Evolutionary conservation across 768 basidiomycete genomes (phyloP).

Genomic region (Tylopilus subfusipes): DNA sequence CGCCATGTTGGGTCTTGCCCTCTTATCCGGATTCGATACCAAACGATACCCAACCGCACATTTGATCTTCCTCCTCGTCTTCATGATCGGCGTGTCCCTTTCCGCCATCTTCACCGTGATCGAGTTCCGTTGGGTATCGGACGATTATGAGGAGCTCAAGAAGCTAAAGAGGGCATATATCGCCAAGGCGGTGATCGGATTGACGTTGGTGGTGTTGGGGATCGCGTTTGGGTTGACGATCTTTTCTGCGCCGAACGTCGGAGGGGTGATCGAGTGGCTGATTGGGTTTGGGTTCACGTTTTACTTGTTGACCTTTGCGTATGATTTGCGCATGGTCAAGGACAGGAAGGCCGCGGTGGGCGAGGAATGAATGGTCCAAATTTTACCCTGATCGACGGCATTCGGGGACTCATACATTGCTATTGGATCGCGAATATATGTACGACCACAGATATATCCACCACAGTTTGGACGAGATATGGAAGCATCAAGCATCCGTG

Average conservation of each 20-base stretch:
- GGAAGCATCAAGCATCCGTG: too few species aligned
- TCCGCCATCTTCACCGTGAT: constrained; percentile 71
- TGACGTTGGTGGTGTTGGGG: constrained; percentile 54
- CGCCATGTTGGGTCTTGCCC: constrained; percentile 61
- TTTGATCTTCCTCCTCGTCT: constrained; percentile 61
- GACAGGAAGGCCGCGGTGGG: neutral
- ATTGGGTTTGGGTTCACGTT: constrained; percentile 72
- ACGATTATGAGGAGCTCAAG: constrained; percentile 45
- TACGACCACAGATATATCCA: too few species aligned
- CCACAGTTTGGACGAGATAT: too few species aligned
- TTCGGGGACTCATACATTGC: too few species aligned
- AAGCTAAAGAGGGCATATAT: constrained; percentile 54
- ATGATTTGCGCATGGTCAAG: constrained; percentile 62
- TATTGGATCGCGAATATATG: too few species aligned
- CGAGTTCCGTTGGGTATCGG: constrained; percentile 67
- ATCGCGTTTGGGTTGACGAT: constrained; percentile 60
- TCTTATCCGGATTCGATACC: constrained; percentile 66
- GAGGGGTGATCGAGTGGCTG: constrained; percentile 71
- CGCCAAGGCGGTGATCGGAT: constrained; percentile 58
- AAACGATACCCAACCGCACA: constrained; percentile 47
- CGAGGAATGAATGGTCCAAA: constrained; percentile 6
- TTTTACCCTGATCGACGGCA: neutral
- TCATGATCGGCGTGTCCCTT: constrained; percentile 67
- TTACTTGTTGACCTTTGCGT: constrained; percentile 69
- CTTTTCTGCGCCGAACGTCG: constrained; percentile 43